Percentiles rank a stretch among this genome's conserved stretches.
These are phyloP conservation scores for Phanerodontia chrysosporium DNA, from an alignment of 768 basidiomycete species.

Conservation along the genomic window DNA sequence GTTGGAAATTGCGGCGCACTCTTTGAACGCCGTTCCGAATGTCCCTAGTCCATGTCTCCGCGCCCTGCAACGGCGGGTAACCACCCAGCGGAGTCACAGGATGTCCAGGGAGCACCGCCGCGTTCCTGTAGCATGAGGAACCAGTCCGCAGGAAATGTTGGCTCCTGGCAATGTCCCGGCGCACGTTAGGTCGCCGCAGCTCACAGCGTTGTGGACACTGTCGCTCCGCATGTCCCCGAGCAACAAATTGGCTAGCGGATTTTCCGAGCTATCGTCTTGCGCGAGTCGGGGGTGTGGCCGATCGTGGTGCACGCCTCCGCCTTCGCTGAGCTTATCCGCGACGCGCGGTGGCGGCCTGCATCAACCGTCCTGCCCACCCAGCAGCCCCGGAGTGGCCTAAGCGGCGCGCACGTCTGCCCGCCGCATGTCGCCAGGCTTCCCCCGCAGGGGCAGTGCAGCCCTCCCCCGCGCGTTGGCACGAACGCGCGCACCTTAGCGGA, in stretches of 20 bases:
- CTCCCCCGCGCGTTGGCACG: not conserved
- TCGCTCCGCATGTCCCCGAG: not conserved
- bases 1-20: conserved; percentile 49
- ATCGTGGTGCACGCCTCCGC: not conserved
- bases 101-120: not conserved
- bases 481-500: not conserved
- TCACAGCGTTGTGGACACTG: not conserved
- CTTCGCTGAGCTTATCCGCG: conserved; percentile 30
- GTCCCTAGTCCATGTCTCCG: not conserved
- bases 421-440: not conserved
- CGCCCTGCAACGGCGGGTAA: not conserved
- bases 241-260: not conserved
- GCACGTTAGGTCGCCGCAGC: not conserved
- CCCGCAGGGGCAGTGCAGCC: not conserved
- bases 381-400: conserved; percentile 18
- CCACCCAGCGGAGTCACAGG: not conserved
- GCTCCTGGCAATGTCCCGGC: not conserved
- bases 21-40: not conserved
- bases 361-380: conserved; percentile 58
- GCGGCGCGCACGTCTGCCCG: not conserved
- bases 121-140: not conserved
- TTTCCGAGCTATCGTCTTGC: not conserved
- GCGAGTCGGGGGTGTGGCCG: conserved; percentile 2
- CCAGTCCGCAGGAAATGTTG: not conserved
- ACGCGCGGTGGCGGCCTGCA: conserved; percentile 54